These are phyloP conservation scores for Taphrina communis DNA, from an alignment of 1,139 yeast genomes.

Conservation along the genomic window DNA sequence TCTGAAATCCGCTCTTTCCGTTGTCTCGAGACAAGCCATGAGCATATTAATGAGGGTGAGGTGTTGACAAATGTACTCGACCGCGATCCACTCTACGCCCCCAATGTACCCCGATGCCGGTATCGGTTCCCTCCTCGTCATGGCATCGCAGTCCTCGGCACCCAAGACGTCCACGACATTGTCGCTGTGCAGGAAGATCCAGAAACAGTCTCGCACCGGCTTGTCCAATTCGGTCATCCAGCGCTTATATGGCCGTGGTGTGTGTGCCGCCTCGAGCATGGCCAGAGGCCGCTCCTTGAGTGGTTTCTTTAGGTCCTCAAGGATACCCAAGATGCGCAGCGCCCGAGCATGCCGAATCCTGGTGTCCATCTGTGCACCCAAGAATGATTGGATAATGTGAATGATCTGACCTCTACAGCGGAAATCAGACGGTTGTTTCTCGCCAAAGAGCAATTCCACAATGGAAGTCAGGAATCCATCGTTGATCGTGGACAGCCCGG, in stretches of 20 bases:
- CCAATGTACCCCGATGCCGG: slow-evolving; percentile 34
- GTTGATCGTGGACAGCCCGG: slow-evolving; percentile 17
- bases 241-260: slow-evolving; percentile 43
- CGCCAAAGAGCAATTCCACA: slow-evolving; percentile 42
- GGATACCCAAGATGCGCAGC: slow-evolving; percentile 30
- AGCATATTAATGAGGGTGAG: slow-evolving; percentile 44
- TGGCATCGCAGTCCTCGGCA: neutral
- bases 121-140: slow-evolving; percentile 29
- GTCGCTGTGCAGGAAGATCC: slow-evolving; percentile 44
- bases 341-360: slow-evolving; percentile 36
- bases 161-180: slow-evolving; percentile 32
- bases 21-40: slow-evolving; percentile 29
- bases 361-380: neutral
- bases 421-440: slow-evolving; percentile 43
- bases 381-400: slow-evolving; percentile 26
- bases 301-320: slow-evolving; percentile 40
- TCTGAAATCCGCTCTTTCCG: slow-evolving; percentile 39
- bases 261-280: slow-evolving; percentile 44
- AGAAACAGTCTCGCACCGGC: slow-evolving; percentile 45
- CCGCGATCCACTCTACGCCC: slow-evolving; percentile 43
- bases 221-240: slow-evolving; percentile 44
- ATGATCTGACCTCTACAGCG: slow-evolving; percentile 41
- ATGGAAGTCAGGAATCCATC: slow-evolving; percentile 14
- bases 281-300: slow-evolving; percentile 36
- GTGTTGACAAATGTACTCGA: slow-evolving; percentile 44